Conservation (phyloP, 1,139 yeast genomes). For the Candida sanyaensis region DNA sequence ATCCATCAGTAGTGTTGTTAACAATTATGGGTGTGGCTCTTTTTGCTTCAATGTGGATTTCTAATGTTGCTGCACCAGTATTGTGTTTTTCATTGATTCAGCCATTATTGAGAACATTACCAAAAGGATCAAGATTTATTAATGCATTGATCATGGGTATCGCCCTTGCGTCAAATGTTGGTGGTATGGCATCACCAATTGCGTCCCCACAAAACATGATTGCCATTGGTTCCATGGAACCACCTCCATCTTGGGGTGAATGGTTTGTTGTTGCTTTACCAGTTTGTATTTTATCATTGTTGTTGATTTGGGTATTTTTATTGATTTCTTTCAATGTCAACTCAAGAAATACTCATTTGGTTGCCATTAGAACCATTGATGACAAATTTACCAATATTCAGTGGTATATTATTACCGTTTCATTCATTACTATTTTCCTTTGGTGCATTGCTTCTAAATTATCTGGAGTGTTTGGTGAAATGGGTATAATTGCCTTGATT, state of each 20-base stretch:
- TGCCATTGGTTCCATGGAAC: conserved; percentile 66
- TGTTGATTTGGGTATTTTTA: conserved; percentile 58
- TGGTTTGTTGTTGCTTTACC: conserved; percentile 75
- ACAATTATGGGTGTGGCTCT: conserved; percentile 70
- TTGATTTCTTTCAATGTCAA: conserved; percentile 57
- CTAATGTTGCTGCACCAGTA: conserved; percentile 79
- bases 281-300: conserved; percentile 54
- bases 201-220: conserved; percentile 79
- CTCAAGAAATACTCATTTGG: conserved; percentile 42
- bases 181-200: conserved; percentile 83
- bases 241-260: conserved; percentile 76
- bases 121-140: conserved; percentile 61
- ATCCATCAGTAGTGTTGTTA: conserved; percentile 61
- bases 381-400: conserved; percentile 62
- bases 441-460: conserved; percentile 72
- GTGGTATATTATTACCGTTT: conserved; percentile 59
- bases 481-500: conserved; percentile 68
- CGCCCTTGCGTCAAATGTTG: conserved; percentile 70
- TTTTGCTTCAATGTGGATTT: conserved; percentile 77
- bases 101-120: conserved; percentile 63
- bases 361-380: conserved; percentile 57
- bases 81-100: conserved; percentile 67
- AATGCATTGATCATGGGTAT: conserved; percentile 69
- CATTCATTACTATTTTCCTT: conserved; percentile 57
- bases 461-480: conserved; percentile 61